Conservation (phyloP, 192 early-diverging fungal species). For the Backusella liffmaniae region DNA sequence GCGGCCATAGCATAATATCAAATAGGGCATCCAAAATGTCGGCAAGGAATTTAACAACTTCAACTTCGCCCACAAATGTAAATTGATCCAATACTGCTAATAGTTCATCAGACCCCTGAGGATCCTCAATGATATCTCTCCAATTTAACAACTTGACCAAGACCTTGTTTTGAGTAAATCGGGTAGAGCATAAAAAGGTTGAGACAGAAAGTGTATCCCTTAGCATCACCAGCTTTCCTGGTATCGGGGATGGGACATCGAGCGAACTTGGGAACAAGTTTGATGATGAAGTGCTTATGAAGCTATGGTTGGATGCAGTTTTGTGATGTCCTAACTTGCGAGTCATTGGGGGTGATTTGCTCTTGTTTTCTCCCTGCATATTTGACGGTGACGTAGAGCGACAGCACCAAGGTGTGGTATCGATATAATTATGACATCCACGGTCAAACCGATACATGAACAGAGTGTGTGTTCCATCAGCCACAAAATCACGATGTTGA, state of each 20-base stretch:
- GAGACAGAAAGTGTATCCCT: conserved; percentile 50
- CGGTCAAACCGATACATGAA: conserved; percentile 63
- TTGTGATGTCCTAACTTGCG: conserved; percentile 8
- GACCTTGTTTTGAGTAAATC: conserved; percentile 61
- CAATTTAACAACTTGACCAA: conserved; percentile 68
- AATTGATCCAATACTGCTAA: conserved; percentile 47
- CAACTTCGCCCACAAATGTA: conserved; percentile 59
- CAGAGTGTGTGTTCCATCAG: conserved; percentile 58
- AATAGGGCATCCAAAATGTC: conserved; percentile 65
- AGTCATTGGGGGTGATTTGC: not conserved
- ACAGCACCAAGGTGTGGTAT: conserved; percentile 40
- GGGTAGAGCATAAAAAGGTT: conserved; percentile 65
- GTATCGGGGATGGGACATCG: not conserved
- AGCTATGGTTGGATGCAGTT: conserved; percentile 13
- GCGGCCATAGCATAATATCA: conserved; percentile 45
- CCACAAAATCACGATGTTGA: conserved; percentile 50
- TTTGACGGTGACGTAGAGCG: conserved; percentile 33
- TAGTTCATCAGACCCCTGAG: conserved; percentile 25
- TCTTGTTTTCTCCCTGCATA: conserved; percentile 16
- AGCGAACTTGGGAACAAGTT: not conserved
- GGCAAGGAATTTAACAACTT: conserved; percentile 68
- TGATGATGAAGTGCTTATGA: conserved; percentile 10
- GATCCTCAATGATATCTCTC: conserved; percentile 35
- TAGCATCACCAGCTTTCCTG: conserved; percentile 5
- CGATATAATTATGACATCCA: conserved; percentile 48